Base-by-base conservation (phyloP, 1,139 yeast species). In the Hanseniaspora gamundiae region DNA sequence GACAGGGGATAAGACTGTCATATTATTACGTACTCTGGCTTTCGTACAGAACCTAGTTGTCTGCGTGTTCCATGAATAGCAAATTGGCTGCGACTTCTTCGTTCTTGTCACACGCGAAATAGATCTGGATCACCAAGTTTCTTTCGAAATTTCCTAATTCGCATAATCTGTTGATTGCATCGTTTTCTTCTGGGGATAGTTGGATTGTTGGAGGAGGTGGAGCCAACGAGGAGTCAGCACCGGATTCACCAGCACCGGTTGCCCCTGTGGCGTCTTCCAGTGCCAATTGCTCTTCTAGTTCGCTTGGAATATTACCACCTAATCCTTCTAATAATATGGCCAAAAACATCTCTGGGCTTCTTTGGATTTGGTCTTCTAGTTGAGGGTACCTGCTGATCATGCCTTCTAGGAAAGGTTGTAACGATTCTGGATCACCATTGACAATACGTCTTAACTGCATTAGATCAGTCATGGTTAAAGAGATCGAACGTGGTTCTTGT, bases 81-180 rank as follows among this genome's bases (percentile, higher is more conserved):
- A 86, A 77, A 66, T 91, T 93, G 35, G 97, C 98, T 39, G 98
- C 87, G 56, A 86, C 75, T 68, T 91, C 96, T 67, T 91, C 98
- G 65, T 91, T 87, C 69, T 88, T 91, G 59, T 93, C 98, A 64
- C 98, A 91, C 40, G 97, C 98, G 73, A 93, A 80, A 67, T 86
- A 93, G 31, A 94, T 95, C 67, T 88, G 96, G 49, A 88, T 77
- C 42, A 84, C 98, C 50, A 83, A 68, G 55, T 80, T 74, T 54
- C 95, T 76, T 52, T 85, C 95, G 59, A 91, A 91, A 30, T 30
- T 30, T 0, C 99, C 99, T 52, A 91, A 73, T 60, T 83, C 97
- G 61, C 94, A 81, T 52, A 91, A 71, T 60, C 98, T 76, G 52
- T 74, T 73, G 51, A 91, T 85, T 21, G 98, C 95, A 48, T 73